Percentiles rank a stretch among this genome's conserved stretches.
Conservation (phyloP, 257 asterid genomes). For the Capsicum pubescens region DNA sequence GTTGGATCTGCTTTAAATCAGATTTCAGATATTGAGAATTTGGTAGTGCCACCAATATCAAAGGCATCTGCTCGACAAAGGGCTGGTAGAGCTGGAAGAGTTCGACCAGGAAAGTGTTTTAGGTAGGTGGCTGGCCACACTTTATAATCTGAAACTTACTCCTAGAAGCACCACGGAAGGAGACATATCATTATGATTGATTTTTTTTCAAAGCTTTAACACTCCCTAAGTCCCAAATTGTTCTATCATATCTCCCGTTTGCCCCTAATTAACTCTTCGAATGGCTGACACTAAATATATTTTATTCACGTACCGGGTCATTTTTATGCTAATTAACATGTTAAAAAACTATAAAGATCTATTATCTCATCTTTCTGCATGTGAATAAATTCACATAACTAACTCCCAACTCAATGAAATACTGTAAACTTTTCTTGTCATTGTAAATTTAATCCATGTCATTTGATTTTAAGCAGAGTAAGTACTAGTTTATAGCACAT, state of each 20-base stretch:
- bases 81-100: slow-evolving; percentile 98
- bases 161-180: slow-evolving; percentile 17
- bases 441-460: slow-evolving; percentile 14
- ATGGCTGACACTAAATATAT: background rate
- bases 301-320: too few species aligned
- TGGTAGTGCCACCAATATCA: slow-evolving; percentile 92
- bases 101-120: slow-evolving; percentile 97
- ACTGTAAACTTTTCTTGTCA: background rate
- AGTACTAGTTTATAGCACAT: background rate
- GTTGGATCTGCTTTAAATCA: slow-evolving; percentile 44
- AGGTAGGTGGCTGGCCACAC: slow-evolving; percentile 50
- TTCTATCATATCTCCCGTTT: background rate
- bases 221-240: background rate
- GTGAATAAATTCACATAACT: background rate
- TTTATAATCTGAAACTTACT: background rate
- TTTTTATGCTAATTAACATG: background rate
- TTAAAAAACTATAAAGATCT: background rate
- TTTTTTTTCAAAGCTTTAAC: background rate
- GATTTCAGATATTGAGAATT: slow-evolving; percentile 88
- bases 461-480: background rate
- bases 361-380: background rate
- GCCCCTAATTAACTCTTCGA: background rate
- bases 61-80: slow-evolving; percentile 97
- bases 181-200: slow-evolving; percentile 10
- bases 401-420: background rate